These are phyloP conservation scores for Handroanthus guayacan DNA, from an alignment of 257 asterid species.

Conservation along the genomic window DNA sequence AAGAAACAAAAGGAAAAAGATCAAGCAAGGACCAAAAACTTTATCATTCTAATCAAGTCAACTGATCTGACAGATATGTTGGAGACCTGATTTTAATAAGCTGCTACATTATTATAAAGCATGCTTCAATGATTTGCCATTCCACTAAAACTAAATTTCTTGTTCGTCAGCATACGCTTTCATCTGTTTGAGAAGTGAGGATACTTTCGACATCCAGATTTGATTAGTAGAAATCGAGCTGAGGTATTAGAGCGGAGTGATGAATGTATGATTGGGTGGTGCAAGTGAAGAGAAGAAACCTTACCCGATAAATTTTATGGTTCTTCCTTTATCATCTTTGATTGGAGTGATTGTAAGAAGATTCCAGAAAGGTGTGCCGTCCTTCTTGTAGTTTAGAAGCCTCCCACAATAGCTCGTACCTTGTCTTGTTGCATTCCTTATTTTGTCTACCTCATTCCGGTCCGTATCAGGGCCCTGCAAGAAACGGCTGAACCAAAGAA, in stretches of 20 bases:
- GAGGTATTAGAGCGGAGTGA: background rate
- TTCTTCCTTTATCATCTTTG: constrained; percentile 80
- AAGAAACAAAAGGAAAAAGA: background rate
- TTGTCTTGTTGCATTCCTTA: constrained; percentile 65
- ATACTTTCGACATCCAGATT: too few species aligned
- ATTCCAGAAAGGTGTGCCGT: constrained; percentile 98
- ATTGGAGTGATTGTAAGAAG: constrained; percentile 91
- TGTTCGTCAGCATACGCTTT: too few species aligned
- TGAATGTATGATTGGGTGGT: background rate
- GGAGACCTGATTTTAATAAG: background rate
- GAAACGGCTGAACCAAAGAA: constrained; percentile 85
- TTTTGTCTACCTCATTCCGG: constrained; percentile 79
- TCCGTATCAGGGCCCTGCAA: constrained; percentile 96
- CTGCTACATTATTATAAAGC: background rate
- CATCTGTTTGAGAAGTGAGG: too few species aligned
- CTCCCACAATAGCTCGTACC: constrained; percentile 96
- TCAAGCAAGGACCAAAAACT: background rate
- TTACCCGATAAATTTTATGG: constrained; percentile 95
- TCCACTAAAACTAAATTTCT: background rate
- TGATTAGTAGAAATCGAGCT: too few species aligned
- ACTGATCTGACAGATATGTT: background rate
- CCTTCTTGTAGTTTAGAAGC: constrained; percentile 92
- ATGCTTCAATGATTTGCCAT: constrained; percentile 3
- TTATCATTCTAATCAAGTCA: background rate
- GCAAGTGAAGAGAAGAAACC: constrained; percentile 9